Base-by-base conservation (phyloP, 805 yeast genomes). In the Debaryomyces hansenii region DNA sequence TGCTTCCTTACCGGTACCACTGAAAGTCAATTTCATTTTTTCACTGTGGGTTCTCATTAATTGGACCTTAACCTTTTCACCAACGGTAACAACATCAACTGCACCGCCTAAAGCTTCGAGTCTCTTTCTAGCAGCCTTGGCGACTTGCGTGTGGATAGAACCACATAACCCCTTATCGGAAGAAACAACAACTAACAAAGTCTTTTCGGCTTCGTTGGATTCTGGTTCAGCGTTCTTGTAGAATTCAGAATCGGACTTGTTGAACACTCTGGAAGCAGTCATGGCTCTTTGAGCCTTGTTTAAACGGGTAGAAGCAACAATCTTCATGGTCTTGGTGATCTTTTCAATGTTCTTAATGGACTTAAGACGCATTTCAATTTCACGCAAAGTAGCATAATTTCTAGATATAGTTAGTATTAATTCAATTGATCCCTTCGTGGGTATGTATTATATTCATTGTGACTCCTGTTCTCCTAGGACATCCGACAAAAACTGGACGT, bases 151-250 rank as follows among this genome's bases (percentile, higher is more conserved):
- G 78, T 94, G 99, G 66, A 94, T 90, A 40, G 98, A 91, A 62
- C 99, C 99, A 82, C 99, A 94, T 63, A 94, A 82, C 67, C 99
- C 99, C 79, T 94, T 94, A 78, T 94, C 99, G 50, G 97, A 90
- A 41, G 98, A 86, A 54, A 90, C 83, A 48, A 91, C 97, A 64
- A 92, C 78, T 58, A 92, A 73, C 66, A 94, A 82, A 55, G 87
- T 82, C 74, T 85, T 87, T 63, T 78, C 78, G 38, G 66, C 70
- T 58, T 72, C 79, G 49, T 79, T 65, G 47, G 77, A 69, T 52
- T 77, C 80, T 53, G 96, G 88, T 75, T 89, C 96, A 51, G 96
- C 85, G 68, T 85, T 82, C 57, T 80, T 75, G 74, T 77, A 89
- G 60, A 94, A 89, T 66, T 86, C 90, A 52, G 77, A 59, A 65